Base-by-base conservation (phyloP, 768 basidiomycete species). In the Lepiota brunneoincarnata region DNA sequence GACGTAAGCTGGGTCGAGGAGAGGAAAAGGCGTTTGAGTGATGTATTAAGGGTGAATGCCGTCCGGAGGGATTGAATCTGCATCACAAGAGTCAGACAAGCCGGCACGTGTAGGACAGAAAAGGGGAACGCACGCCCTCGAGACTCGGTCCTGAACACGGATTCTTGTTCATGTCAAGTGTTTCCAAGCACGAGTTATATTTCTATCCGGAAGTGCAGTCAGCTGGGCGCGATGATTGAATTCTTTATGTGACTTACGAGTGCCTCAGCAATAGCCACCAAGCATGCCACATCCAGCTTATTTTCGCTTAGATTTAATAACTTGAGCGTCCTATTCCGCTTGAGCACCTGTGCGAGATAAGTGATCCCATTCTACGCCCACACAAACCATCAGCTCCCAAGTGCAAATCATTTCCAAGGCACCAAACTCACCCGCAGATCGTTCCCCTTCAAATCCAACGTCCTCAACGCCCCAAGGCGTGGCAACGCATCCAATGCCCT, bases 271-370 rank as follows among this genome's bases (percentile, higher is more conserved):
- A 99, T 77, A 0, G 79, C 73, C 2, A 87, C 82, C 9, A 99
- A 74, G 49, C 92, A 91, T 7, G 79, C 73, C 0, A 90, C 81
- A 54, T 96, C 96, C 4, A 99, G 81, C 67, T 89, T 93, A 68
- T 98, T 98, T 67, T 98, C 96, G 63, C 90, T 88, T 48, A 98
- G 72, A 67, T 98, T 98, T 21, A 98, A 77, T 4, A 98, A 87
- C 69, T 96, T 97, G 40, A 98, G 75, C 2, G 96, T 98, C 40
- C 94, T 77, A 69, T 99, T 98, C 35, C 96, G 86, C 66, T 98
- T 98, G 58, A 98, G 75, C 0, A 98, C 96, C 69, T 98, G 95
- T 0, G 94, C 88, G 44, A 98, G 82, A 64, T 97, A 98, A 0
- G 81, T 83, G 34, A 98, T 87, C 0, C 96, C 95, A 39, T 69